Evolutionary conservation across 2,329 filamentous ascomycete species (phyloP), one percentile per base, ranked within the genome.

Genomic region (Hymenoscyphus salicellus): DNA sequence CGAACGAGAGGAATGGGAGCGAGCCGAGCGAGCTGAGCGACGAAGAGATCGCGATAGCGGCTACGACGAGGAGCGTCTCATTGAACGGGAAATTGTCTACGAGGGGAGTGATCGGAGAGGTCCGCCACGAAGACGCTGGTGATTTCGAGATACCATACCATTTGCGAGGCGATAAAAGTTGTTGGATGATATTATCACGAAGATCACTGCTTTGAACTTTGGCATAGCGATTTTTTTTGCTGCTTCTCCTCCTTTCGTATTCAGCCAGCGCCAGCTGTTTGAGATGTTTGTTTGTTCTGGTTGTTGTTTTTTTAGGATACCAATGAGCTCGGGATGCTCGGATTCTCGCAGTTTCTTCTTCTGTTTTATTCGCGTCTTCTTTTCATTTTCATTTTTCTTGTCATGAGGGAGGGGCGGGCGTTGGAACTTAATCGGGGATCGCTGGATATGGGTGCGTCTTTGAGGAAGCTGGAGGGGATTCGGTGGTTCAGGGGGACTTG

Each of bases 81-180:
- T 86, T 66, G 89, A 92, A 78, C 84, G 86, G 36, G 89, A 92
- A 73, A 81, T 91, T 62, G 77, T 88, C 58, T 89, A 87, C 71
- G 89, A 92, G 66, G 63, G 63, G 3, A 56, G 57, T 28, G 57
- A 61, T 28, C 38, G 61, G 5, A 58, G 64, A 55, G 26, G 32
- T 1, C 52, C 56, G 1, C 59, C 46, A 41, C 36, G 63, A 11
- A 57, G 63, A 41, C 38, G 62, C 41, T 10, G 62, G 62, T 52
- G 46, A 23, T 26, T 23, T 59, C 41, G 56, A 60, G 59, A 55
- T 20, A 32, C 55, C 2, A 32, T n/a, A 55, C 23, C 8, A 52
- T 56, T 38, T 56, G 60, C 33, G n/a, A 52, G 46, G 43, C 33
- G 26, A 56, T n/a, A 56, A 56, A 56, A 56, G 55, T 56, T 56